Base-by-base conservation (phyloP, 2,329 filamentous ascomycete species). In the Aureobasidium uvarum region DNA sequence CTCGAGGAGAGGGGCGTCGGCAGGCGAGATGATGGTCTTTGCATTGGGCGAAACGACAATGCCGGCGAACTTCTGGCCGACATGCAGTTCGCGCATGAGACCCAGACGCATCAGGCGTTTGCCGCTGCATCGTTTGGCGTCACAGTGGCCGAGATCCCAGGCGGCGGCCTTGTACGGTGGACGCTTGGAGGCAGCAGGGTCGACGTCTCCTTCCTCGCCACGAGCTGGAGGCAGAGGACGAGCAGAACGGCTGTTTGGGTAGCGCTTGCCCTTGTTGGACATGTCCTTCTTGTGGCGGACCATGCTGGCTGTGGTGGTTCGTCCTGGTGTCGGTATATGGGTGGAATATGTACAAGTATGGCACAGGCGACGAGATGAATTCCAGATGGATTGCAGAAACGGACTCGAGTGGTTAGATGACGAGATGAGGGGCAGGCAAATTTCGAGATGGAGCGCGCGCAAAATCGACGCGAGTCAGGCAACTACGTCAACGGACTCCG, bases 101-200 rank as follows among this genome's bases (percentile, higher is more conserved):
- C 94, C 94, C 64, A 96, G 85, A 69, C 89, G 88, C 85, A 99
- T 96, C 39, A 99, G 84, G 69, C 91, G 88, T 81, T 99, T 99
- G 38, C 95, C 95, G 0, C 93, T 97, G 79, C 95, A 99, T 71
- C 94, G 84, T 78, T 97, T 98, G 10, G 94, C 92, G 74, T 99
- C 95, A 81, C 95, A 99, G 80, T 99, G 95, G 68, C 93, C 94
- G 39, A 99, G 84, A 74, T 99, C 95, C 95, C 95, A 99, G 77
- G 94, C 97, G 66, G 94, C 95, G 56, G 95, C 94, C 79, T 96
- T 96, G 84, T 93, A 97, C 79, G 87, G 69, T 72, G 84, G 79
- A 31, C 77, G 68, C 54, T 73, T 73, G 59, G 67, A 69, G 39
- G 67, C 56, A 72, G 67, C 64, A 72, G 66, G 65, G 71, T 71